Conservation (phyloP, 2,329 filamentous ascomycete genomes). For the Dryadomyces quercivorus region DNA sequence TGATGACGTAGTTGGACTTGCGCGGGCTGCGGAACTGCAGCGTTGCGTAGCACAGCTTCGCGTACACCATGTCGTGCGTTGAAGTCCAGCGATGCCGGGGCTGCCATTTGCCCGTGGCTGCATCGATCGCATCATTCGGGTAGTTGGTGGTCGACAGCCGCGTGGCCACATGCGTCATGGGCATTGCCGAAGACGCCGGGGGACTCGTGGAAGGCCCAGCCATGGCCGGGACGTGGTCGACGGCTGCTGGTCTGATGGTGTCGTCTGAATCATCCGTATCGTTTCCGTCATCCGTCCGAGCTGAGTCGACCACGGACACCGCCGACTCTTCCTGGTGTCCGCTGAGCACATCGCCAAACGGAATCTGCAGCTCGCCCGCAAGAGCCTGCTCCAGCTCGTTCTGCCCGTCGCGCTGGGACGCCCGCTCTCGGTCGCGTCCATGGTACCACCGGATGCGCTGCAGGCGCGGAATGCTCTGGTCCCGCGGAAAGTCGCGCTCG, state of each 20-base stretch:
- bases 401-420: neutral
- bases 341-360: neutral
- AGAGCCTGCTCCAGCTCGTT: neutral
- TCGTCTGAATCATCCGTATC: constrained; percentile 4
- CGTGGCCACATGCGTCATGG: constrained; percentile 10
- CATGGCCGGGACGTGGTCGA: neutral
- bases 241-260: constrained; percentile 5
- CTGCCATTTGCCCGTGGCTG: constrained; percentile 42
- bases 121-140: constrained; percentile 31
- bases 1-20: constrained; percentile 45
- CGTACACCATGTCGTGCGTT: constrained; percentile 46
- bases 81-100: constrained; percentile 42
- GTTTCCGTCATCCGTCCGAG: too few species aligned
- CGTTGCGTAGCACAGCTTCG: constrained; percentile 47
- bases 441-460: constrained; percentile 39
- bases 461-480: constrained; percentile 48
- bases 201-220: neutral
- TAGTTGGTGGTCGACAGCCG: constrained; percentile 33
- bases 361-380: neutral
- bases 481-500: constrained; percentile 51
- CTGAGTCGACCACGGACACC: neutral
- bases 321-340: neutral
- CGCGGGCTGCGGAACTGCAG: constrained; percentile 43
- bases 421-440: constrained; percentile 17
- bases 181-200: neutral